Conservation (phyloP, 1,139 yeast species). For the Nakaseomyces glabratus region DNA sequence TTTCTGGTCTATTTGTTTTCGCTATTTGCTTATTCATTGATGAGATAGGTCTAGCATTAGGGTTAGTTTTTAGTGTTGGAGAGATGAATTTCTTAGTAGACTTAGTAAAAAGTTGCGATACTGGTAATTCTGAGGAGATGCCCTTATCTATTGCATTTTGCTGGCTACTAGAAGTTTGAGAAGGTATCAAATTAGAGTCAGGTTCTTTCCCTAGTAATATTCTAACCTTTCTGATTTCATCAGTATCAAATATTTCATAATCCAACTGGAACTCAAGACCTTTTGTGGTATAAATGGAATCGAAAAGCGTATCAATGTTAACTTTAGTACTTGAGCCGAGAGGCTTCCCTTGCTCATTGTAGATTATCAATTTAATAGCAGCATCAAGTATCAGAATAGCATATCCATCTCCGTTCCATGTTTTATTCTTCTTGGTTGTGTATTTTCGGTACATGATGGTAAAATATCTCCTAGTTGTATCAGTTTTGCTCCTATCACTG, state of each 20-base stretch:
- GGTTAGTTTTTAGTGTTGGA: background rate
- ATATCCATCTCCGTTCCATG: slow-evolving; percentile 92
- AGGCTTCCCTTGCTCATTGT: slow-evolving; percentile 27
- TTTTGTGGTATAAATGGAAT: slow-evolving; percentile 41
- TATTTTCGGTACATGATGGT: slow-evolving; percentile 61
- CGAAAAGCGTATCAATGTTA: slow-evolving; percentile 30
- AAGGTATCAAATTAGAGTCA: too few relatives aligned
- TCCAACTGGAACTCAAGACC: slow-evolving; percentile 49
- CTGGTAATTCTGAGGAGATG: too few relatives aligned
- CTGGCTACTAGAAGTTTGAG: too few relatives aligned
- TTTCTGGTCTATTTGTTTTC: background rate
- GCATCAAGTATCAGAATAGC: slow-evolving; percentile 29
- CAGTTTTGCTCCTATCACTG: slow-evolving; percentile 11
- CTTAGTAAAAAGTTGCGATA: too few relatives aligned
- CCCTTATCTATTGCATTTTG: too few relatives aligned
- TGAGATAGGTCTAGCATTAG: slow-evolving; percentile 1
- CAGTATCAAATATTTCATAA: slow-evolving; percentile 30
- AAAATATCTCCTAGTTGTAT: slow-evolving; percentile 12
- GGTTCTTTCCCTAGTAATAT: too few relatives aligned
- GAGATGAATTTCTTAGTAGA: too few relatives aligned
- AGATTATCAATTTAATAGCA: slow-evolving; percentile 20
- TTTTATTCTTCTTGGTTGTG: slow-evolving; percentile 69
- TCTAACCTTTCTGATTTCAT: too few relatives aligned
- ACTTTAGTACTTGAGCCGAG: slow-evolving; percentile 21
- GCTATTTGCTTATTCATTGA: background rate